Base-by-base conservation (phyloP, 1,284 basidiomycete species). In the Ceratobasidium sp. region DNA sequence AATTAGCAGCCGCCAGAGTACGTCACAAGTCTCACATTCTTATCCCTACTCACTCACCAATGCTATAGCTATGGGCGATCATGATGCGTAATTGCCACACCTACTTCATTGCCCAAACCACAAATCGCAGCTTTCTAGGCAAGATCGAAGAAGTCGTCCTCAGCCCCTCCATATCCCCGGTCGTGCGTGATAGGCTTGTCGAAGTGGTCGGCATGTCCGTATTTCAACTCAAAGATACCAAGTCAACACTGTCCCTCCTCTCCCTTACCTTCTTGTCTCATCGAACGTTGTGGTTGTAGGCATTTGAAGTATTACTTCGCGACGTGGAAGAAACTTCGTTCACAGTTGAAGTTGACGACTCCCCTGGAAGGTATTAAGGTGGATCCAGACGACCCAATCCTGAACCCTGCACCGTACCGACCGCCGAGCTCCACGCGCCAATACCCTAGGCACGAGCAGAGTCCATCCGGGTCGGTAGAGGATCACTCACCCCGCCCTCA, bases 201-300 rank as follows among this genome's bases (percentile, higher is more conserved):
- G 89, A 92, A 75, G 90, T 93, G 0, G 84, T 94, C 1, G 91
- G 88, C 4, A 91, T 90, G 8, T 93, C 92, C 1, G 89, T 91
- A 0, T 93, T 84, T 86, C 53, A 75, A 62, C 59, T 62, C 47
- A 60, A 76, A 86, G 82, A 31, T n/a, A 56, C 66, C 51, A 69
- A 69, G 66, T 69, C 14, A 27, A 53, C 22, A 44, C 6, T 45
- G 29, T 11, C 14, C 9, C 22, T 60, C 15, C n/a, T 60, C 36
- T 41, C 36, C 1, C n/a, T 36, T 19, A 19, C 24, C 15, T 22
- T 1, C 54, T 11, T 4, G 6, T 60, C 41, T 31, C 6, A 41
- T 48, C 9, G 33, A 54, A 36, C 22, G 11, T 4, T 41, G 36
- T n/a, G 22, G 17, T 31, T n/a, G 17, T 47, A 69, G 66, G 47